Evolutionary conservation across 768 basidiomycete species (phyloP).

Genomic region (Lactarius evosmus): DNA sequence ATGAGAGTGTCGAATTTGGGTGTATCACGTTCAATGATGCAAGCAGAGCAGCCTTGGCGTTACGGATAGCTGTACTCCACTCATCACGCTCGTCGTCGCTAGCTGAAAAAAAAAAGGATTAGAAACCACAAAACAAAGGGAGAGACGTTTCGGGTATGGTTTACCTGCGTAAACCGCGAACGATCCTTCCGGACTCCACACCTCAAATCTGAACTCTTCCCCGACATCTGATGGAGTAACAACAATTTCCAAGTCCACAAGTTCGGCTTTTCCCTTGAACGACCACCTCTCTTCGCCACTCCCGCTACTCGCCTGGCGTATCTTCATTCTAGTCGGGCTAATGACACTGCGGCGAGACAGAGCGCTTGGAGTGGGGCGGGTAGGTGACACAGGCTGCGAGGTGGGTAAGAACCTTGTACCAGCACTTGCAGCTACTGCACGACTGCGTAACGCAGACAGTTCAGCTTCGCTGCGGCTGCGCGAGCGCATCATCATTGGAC

Average conservation of each 20-base stretch:
- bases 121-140: background rate
- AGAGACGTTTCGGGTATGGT: constrained; percentile 20
- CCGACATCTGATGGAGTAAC: constrained; percentile 47
- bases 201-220: constrained; percentile 61
- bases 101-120: constrained; percentile 35
- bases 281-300: constrained; percentile 62
- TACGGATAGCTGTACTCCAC: constrained; percentile 66
- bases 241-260: constrained; percentile 77
- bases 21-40: constrained; percentile 64
- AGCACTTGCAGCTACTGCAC: constrained; percentile 14
- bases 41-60: constrained; percentile 69
- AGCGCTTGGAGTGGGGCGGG: background rate
- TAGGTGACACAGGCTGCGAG: constrained; percentile 10
- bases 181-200: constrained; percentile 72
- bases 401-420: background rate
- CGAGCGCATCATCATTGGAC: constrained; percentile 41
- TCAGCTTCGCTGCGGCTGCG: constrained; percentile 65
- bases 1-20: constrained; percentile 79
- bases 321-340: constrained; percentile 33
- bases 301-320: constrained; percentile 35
- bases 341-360: constrained; percentile 28
- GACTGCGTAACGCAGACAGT: constrained; percentile 34
- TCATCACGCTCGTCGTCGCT: constrained; percentile 55
- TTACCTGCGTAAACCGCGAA: constrained; percentile 72
- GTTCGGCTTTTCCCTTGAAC: constrained; percentile 63